Conservation (phyloP, 2,329 filamentous ascomycete species). For the Penicillium griseofulvum region DNA sequence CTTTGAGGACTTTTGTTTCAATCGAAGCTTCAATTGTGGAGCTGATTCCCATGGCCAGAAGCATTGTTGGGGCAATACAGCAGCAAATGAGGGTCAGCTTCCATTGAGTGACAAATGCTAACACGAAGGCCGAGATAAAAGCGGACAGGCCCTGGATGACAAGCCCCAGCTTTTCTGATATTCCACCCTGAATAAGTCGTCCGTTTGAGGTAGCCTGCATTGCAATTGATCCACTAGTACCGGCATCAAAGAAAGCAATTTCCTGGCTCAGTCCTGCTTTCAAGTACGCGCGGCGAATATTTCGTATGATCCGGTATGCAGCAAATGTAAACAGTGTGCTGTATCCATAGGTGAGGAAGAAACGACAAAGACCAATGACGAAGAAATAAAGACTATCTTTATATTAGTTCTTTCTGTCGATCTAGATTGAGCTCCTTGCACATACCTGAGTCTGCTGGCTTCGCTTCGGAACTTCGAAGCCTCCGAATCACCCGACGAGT, state of each 20-base stretch:
- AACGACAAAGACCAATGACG: slow-evolving; percentile 36
- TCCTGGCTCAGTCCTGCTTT: slow-evolving; percentile 31
- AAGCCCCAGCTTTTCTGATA: slow-evolving; percentile 24
- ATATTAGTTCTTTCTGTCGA: neutral
- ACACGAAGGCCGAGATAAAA: slow-evolving; percentile 23
- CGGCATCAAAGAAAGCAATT: slow-evolving; percentile 30
- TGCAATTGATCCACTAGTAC: slow-evolving; percentile 28
- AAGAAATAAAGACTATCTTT: slow-evolving; percentile 35
- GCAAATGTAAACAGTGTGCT: slow-evolving; percentile 19
- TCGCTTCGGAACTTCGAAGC: slow-evolving; percentile 11
- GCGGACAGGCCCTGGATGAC: slow-evolving; percentile 19
- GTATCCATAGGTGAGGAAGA: slow-evolving; percentile 34
- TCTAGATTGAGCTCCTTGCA: slow-evolving; percentile 5
- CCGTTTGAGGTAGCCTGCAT: slow-evolving; percentile 33
- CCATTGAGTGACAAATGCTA: slow-evolving; percentile 25
- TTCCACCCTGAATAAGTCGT: slow-evolving; percentile 19
- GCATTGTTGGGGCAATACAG: slow-evolving; percentile 19
- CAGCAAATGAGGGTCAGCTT: slow-evolving; percentile 23
- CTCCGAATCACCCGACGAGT: slow-evolving; percentile 12
- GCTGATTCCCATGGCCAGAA: slow-evolving; percentile 11
- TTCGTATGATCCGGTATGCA: slow-evolving; percentile 11
- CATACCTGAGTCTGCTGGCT: slow-evolving; percentile 17
- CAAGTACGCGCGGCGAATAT: slow-evolving; percentile 16
- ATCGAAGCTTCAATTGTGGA: slow-evolving; percentile 18
- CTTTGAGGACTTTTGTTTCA: slow-evolving; percentile 20